Evolutionary conservation across 2,329 filamentous ascomycete genomes (phyloP), one percentile per base, ranked within the genome.

Genomic region (Tolypocladium amazonense): DNA sequence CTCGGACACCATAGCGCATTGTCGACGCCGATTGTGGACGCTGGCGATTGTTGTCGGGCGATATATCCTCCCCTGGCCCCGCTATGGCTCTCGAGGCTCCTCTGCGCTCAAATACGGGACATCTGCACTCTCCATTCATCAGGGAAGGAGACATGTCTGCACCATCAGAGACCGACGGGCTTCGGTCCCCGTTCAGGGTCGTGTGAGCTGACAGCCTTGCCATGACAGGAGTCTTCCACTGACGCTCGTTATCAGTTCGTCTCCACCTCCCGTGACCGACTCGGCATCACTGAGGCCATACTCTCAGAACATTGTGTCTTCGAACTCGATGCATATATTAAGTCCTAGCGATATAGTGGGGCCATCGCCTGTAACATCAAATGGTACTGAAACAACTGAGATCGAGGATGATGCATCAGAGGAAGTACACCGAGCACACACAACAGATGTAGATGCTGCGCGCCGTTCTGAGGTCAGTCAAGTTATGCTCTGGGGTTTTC

Each of bases 341-440:
- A 81, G 85, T 73, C 80, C 88, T 62, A 87, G 81, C 69, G 86
- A 88, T 66, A 83, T 87, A 65, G 87, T 92, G 58, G 89, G 90
- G 47, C 90, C 90, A 12, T 93, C 90, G 23, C 90, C 90, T 9
- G 89, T 93, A 30, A 92, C 91, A 57, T 94, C 90, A 45, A 92
- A 89, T 70, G 89, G 89, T 61, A 94, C 90, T 30, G 88, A 88
- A 67, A 87, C 83, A 45, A 93, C 90, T 14, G 90, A 94, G 70
- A 92, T 94, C 58, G 90, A 94, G 63, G 90, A 93, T 64, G 88
- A 92, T 64, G 81, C 75, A 56, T 79, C 81, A 50, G 87, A 90
- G 63, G 87, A 86, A 65, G 78, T 81, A 63, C 76, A 76, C 58
- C 68, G 70, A 53, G 64, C 60, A 12, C 66, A 71, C 56, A 50